These are phyloP conservation scores for Diaporthe ampelina DNA, from an alignment of 2,329 filamentous ascomycete species.

Conservation along the genomic window DNA sequence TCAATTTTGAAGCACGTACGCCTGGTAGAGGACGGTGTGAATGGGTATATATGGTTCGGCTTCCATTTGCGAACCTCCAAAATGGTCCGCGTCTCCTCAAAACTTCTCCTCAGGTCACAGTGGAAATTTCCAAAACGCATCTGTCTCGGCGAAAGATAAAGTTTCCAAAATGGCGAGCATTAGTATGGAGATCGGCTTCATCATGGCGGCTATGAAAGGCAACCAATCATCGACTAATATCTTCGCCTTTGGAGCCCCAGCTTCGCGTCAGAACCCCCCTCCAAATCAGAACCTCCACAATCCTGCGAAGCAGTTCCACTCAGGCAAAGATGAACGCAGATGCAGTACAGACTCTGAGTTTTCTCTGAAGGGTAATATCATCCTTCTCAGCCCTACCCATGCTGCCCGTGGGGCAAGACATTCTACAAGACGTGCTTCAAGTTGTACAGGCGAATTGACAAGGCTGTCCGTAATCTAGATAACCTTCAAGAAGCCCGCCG, in stretches of 20 bases:
- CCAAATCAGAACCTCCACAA: not conserved
- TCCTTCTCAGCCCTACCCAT: not conserved
- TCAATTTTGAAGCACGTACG: not conserved
- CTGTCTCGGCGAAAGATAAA: not conserved
- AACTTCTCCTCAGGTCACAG: not conserved
- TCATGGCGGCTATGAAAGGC: conserved; percentile 40
- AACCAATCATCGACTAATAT: not conserved
- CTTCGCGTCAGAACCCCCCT: not conserved
- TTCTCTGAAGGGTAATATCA: conserved; percentile 27
- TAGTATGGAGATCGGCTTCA: conserved; percentile 33
- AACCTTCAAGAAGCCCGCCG: not conserved
- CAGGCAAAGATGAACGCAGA: not conserved
- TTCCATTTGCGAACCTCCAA: not conserved
- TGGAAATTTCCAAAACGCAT: not conserved
- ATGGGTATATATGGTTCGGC: conserved; percentile 6
- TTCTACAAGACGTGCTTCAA: not conserved
- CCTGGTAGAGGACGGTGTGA: not conserved
- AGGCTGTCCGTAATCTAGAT: not conserved
- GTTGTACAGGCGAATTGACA: not conserved
- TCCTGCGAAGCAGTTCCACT: not conserved
- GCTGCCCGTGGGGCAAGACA: not conserved
- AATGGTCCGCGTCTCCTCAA: too few species aligned
- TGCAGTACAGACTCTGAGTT: conserved; percentile 37
- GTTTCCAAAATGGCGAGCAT: conserved; percentile 11
- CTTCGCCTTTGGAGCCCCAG: not conserved